A percentile compares a stretch with the other conserved stretches of the same genome.
These are phyloP conservation scores for Podosphaera fusca DNA, from an alignment of 2,329 filamentous ascomycete species.

Conservation along the genomic window DNA sequence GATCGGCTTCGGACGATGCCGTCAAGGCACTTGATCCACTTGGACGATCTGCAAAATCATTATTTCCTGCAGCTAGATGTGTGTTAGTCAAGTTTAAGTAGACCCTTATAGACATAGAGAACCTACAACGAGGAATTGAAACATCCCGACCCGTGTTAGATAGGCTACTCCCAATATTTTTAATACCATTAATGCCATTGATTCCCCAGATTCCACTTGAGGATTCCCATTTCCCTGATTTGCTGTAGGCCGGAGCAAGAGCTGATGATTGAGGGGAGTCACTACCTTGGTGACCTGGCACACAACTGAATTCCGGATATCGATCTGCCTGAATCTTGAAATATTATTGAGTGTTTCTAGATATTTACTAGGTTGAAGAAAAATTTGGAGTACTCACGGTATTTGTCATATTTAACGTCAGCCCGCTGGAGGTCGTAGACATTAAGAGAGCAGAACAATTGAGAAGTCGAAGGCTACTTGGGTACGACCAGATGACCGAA, in stretches of 20 bases:
- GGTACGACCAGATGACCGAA: neutral
- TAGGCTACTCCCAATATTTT: slow-evolving; percentile 22
- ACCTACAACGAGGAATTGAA: slow-evolving; percentile 26
- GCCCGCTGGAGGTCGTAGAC: slow-evolving; percentile 16
- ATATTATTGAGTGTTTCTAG: slow-evolving; percentile 7
- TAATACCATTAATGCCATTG: slow-evolving; percentile 22
- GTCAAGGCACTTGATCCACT: slow-evolving; percentile 48
- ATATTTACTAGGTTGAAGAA: slow-evolving; percentile 11
- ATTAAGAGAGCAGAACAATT: neutral
- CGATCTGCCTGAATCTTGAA: slow-evolving; percentile 14
- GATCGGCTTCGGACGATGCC: slow-evolving; percentile 43
- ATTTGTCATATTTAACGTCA: slow-evolving; percentile 17
- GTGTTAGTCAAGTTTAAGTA: slow-evolving; percentile 9
- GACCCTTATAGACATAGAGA: slow-evolving; percentile 2
- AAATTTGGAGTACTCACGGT: slow-evolving; percentile 16
- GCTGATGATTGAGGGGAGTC: slow-evolving; percentile 18
- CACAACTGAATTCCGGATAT: slow-evolving; percentile 19
- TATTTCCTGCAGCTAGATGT: slow-evolving; percentile 16
- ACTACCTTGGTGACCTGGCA: slow-evolving; percentile 11
- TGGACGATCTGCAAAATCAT: slow-evolving; percentile 26
- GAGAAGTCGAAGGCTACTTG: neutral
- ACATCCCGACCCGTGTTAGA: slow-evolving; percentile 23
- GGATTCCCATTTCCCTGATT: slow-evolving; percentile 18
- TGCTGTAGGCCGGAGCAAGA: slow-evolving; percentile 21
- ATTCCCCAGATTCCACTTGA: slow-evolving; percentile 29